Base-by-base conservation (phyloP, 495 filamentous ascomycete genomes). In the Aspergillus mulundensis region DNA sequence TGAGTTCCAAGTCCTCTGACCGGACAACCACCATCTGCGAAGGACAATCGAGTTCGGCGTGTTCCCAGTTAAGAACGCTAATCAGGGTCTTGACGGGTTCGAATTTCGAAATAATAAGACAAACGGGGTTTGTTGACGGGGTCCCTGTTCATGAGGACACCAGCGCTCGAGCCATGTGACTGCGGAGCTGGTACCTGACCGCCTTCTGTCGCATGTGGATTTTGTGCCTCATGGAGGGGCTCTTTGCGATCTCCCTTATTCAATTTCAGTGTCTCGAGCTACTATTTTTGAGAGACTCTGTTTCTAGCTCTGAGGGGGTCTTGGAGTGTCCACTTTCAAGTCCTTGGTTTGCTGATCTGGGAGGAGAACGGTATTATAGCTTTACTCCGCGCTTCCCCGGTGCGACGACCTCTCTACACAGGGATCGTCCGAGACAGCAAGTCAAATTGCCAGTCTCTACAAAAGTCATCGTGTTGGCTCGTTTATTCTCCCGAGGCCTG, bases 381-480 rank as follows among this genome's bases (percentile, higher is more conserved):
- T 57, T 43, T 56, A 46, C 56, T 58, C 54, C 51, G 54, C 30
- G 30, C 50, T 50, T 43, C 28, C 51, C 44, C 20, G 51, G 46
- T 28, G 43, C 39, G 39, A 47, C 50, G 10, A 24, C 43, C 46
- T 23, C 36, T 50, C 47, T 20, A 57, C 20, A 40, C 43, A 49
- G 50, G 53, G 38, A 59, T 32, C 19, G 19, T 42, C 42, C 48
- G 42, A 44, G 41, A 56, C 28, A 53, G 14, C 7, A 41, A 34
- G 4, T 48, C 7, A 45, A n/a, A 30, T 44, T 23, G 32, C 19
- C 48, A 36, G 21, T 23, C 34, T 24, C 20, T 46, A 53, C 28
- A 32, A 58, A 38, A 45, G 46, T 53, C 71, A 72, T 53, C 62
- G 71, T 76, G 66, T 49, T 58, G 73, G 68, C 64, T 68, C 63